A percentile compares a stretch with the other conserved stretches of the same genome.
Evolutionary conservation across 2,329 filamentous ascomycete species (phyloP).

Genomic region (Aureobasidium sp.): DNA sequence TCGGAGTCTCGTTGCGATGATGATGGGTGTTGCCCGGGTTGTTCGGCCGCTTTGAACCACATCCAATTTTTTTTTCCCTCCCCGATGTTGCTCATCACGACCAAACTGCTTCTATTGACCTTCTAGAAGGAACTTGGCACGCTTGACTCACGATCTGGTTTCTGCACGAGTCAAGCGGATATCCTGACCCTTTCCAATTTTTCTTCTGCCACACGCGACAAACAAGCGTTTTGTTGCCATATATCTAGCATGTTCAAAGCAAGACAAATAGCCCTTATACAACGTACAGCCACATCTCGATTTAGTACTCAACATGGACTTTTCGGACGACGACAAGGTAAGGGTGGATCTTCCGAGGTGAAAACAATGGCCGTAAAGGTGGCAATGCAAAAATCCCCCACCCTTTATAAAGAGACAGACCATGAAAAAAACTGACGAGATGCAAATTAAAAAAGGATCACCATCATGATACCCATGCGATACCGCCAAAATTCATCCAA

Average conservation of each 20-base stretch:
- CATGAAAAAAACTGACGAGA: neutral
- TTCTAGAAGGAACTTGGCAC: conserved; percentile 10
- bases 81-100: neutral
- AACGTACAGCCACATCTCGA: neutral
- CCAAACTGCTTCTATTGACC: neutral
- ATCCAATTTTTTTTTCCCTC: too few species aligned
- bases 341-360: neutral
- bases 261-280: neutral
- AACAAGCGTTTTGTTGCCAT: too few species aligned
- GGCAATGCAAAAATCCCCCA: neutral
- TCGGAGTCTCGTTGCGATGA: neutral
- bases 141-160: neutral
- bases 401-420: neutral
- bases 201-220: neutral
- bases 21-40: neutral
- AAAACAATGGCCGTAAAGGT: conserved; percentile 1
- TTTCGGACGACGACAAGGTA: conserved; percentile 15
- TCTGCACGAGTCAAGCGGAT: neutral
- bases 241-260: conserved; percentile 4
- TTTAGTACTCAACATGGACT: conserved; percentile 10
- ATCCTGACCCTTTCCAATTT: neutral
- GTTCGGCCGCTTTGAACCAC: neutral
- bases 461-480: conserved; percentile 19
- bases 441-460: neutral
- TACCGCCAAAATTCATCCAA: conserved; percentile 18